phyloP scores from a whole-genome alignment of 2,329 filamentous ascomycete species.

The Lasiodiplodia hormozganensis region DNA sequence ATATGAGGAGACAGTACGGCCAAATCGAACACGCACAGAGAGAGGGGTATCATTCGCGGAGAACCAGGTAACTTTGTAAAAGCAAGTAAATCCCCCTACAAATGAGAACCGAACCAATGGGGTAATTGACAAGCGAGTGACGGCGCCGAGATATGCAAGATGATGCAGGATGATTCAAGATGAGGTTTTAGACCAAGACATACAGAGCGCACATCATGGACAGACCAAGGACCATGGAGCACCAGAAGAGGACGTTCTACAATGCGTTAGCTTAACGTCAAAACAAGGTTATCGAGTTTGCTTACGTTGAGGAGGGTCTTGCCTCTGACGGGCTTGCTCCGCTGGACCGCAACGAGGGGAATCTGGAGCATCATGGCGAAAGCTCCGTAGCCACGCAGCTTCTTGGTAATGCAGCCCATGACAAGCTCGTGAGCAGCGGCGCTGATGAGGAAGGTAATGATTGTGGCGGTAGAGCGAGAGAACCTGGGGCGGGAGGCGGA shows the following conservation, averaged over 20 bases:
- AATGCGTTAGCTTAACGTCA: background rate
- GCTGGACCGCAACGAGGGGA: conserved; percentile 91
- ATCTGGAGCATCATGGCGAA: conserved; percentile 95
- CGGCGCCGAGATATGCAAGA: conserved; percentile 12
- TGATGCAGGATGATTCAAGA: background rate
- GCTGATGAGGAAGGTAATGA: conserved; percentile 90
- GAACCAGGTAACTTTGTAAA: conserved; percentile 17
- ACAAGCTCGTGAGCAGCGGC: conserved; percentile 92
- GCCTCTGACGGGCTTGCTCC: conserved; percentile 76
- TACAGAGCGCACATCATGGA: conserved; percentile 48
- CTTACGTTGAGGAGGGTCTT: conserved; percentile 73
- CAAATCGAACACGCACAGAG: conserved; percentile 11
- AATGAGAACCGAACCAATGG: background rate
- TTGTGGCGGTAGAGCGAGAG: conserved; percentile 77
- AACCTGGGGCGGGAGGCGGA: conserved; percentile 78
- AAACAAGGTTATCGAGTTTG: conserved; percentile 31
- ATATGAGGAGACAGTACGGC: background rate
- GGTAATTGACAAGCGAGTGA: conserved; percentile 2
- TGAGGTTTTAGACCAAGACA: conserved; percentile 41
- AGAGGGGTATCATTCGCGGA: conserved; percentile 24
- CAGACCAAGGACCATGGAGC: conserved; percentile 81
- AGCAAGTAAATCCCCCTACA: conserved; percentile 19
- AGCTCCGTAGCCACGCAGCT: conserved; percentile 92
- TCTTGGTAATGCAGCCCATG: conserved; percentile 98
- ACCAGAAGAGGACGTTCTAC: conserved; percentile 85